Evolutionary conservation across 495 filamentous ascomycete species (phyloP), one percentile per base, ranked within the genome.

Genomic region (Tuber borchii): DNA sequence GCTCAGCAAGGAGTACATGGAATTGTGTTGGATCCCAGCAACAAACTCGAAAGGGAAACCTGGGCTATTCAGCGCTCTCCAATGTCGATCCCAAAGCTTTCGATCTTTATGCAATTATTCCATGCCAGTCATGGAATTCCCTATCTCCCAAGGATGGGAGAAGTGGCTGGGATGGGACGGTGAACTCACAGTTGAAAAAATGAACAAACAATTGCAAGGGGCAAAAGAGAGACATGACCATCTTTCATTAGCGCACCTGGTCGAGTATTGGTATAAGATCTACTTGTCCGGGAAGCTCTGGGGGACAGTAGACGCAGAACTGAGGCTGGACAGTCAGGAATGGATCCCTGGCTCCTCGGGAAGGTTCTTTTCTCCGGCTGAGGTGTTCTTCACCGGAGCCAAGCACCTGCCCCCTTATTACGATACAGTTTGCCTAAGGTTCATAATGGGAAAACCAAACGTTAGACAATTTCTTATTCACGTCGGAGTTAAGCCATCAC

Each of bases 1-100:
- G 8, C 39, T 79, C 7, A 71, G 76, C 22, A 31, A 68, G 48
- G 44, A 79, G 48, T 61, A 73, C 34, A 70, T 75, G 22, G 56
- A n/a, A 45, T 70, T 70, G 7, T 44, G 51, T 61, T 82, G 80
- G 80, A 78, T 82, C 40, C 80, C 80, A 26, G 80, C 80, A 37
- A 46, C 56, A 37, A 2, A 4, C 34, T 31, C 12, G 43, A 34
- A 34, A 34, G 70, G 45, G 42, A 20, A 22, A n/a, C 56, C 44
- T 43, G 51, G 56, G 37, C 77, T 82, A 37, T 82, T 56, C 51
- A 81, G 61, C 56, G 70, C 80, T 26, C 40, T 42, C 42, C 74
- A 82, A 72, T 82, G 80, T 37, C 73, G 80, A n/a, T 70, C 78
- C 26, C 16, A 7, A 44, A 72, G 7, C 7, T 48, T 43, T 17